Conservation (phyloP, 2,329 filamentous ascomycete species). For the Chrysosporium queenslandicum region DNA sequence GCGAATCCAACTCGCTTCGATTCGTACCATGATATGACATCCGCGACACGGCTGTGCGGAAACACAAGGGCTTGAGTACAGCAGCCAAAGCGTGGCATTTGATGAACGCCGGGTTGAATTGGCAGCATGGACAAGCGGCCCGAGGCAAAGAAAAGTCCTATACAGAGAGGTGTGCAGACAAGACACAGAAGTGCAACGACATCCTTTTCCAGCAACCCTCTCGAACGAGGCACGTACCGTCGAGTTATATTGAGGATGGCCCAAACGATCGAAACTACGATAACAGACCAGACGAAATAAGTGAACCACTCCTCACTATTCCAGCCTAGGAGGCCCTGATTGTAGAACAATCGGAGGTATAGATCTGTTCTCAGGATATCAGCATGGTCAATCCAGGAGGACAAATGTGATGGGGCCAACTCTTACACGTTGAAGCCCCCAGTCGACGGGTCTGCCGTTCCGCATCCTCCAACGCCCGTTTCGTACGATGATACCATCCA, state of each 20-base stretch:
- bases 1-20: constrained; percentile 11
- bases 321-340: constrained; percentile 9
- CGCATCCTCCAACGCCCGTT: constrained; percentile 28
- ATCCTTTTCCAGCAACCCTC: constrained; percentile 1
- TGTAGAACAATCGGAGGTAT: constrained; percentile 13
- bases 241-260: constrained; percentile 4
- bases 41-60: constrained; percentile 8
- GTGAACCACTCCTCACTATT: constrained; percentile 13
- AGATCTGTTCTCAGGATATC: constrained; percentile 2
- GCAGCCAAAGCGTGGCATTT: constrained; percentile 14
- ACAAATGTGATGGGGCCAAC: neutral
- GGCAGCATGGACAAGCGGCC: constrained; percentile 10
- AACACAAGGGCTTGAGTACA: constrained; percentile 13
- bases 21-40: constrained; percentile 11
- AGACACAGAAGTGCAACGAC: constrained; percentile 5
- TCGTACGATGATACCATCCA: constrained; percentile 39
- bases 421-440: constrained; percentile 20
- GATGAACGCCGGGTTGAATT: constrained; percentile 5
- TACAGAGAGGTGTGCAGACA: constrained; percentile 6
- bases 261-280: neutral
- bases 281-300: constrained; percentile 6
- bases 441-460: constrained; percentile 25
- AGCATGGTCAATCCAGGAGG: neutral
- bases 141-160: constrained; percentile 8
- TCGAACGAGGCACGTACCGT: constrained; percentile 2